Evolutionary conservation across 352 stramenopile genomes (phyloP), one percentile per base, ranked within the genome.

Genomic region (Phytophthora tubulina): DNA sequence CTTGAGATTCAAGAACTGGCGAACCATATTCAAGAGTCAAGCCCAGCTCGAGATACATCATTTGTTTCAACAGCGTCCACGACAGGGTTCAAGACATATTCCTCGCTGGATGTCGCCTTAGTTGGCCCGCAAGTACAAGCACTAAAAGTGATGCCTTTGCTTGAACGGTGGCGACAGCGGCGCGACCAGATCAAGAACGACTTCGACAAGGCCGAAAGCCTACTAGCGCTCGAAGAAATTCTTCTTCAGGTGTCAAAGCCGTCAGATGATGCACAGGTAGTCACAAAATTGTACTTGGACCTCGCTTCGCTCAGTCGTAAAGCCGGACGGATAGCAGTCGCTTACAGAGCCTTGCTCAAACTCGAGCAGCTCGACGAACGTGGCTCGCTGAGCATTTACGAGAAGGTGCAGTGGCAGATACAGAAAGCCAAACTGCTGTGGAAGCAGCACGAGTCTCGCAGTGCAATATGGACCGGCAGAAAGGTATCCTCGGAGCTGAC

Each of bases 341-440:
- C 87, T 2, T 94, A 93, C 67, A 78, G 74, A 54, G 77, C 88
- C 10, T 72, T 94, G 56, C 69, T 79, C 15, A 85, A 90, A 32
- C 77, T 97, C 2, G 76, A 94, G 39, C 55, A 89, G 21, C 78
- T 96, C 10, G 11, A 90, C 15, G 56, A 76, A 8, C 42, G 58
- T 31, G 78, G 73, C 0, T 52, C 69, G 0, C 53, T 96, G 11
- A 45, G 54, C 21, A 53, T 84, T n/a, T 55, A 80, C 33, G 78
- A 92, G 10, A 63, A 67, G 48, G 79, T 90, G 31, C 54, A 85
- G 53, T 94, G 85, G 83, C 82, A 86, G 30, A 85, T 95, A 67
- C 80, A 96, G 59, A 91, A 90, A 31, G 85, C 88, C 2, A 93
- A 94, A 61, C 61, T 96, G 11, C 64, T 94, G 9, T 97, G 88